These are phyloP conservation scores for Candida jianshihensis DNA, from an alignment of 805 yeast species.

Conservation along the genomic window DNA sequence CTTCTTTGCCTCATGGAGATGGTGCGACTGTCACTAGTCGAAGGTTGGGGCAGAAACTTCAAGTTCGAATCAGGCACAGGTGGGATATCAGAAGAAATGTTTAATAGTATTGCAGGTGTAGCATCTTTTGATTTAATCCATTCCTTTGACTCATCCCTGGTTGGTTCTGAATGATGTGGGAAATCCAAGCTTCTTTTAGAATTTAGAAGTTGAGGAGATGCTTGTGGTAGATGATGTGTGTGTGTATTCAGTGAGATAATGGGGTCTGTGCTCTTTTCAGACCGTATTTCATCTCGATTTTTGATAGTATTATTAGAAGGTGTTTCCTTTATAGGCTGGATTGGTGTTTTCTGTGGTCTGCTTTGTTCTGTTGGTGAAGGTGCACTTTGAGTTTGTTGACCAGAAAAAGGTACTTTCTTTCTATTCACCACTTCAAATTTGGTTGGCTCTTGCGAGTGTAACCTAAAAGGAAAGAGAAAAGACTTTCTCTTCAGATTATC, in stretches of 20 bases:
- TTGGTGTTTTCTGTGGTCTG: background rate
- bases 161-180: background rate
- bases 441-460: conserved; percentile 12
- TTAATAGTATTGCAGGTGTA: conserved; percentile 9
- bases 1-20: conserved; percentile 17
- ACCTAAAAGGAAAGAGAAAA: conserved; percentile 17
- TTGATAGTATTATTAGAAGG: too few species aligned
- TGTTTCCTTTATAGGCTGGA: conserved; percentile 2
- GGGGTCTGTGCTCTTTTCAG: too few species aligned
- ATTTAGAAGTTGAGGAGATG: background rate
- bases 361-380: background rate
- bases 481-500: conserved; percentile 18
- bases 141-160: background rate
- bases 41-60: conserved; percentile 18
- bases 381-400: background rate
- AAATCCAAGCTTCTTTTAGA: background rate
- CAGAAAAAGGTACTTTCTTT: conserved; percentile 17
- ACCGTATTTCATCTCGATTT: too few species aligned
- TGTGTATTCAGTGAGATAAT: background rate
- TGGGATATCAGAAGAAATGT: conserved; percentile 13
- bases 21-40: conserved; percentile 20
- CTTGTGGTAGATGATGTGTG: background rate
- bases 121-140: conserved; percentile 6
- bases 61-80: conserved; percentile 23
- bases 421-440: conserved; percentile 23